These are phyloP conservation scores for Macrocybe gigantea DNA, from an alignment of 768 basidiomycete genomes.

Conservation along the genomic window DNA sequence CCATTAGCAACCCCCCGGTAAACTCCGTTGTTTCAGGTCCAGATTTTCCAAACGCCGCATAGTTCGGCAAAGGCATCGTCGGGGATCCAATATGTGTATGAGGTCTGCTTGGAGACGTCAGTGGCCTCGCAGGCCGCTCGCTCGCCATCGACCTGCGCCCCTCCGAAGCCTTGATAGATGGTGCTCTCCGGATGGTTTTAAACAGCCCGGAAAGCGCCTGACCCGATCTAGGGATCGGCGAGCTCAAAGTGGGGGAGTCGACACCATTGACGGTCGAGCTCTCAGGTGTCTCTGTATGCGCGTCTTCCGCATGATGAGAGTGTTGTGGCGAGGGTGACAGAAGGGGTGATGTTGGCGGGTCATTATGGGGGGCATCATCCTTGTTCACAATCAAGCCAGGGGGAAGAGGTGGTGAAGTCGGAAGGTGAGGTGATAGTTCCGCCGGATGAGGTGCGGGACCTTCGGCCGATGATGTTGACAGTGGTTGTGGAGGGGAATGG, in stretches of 20 bases:
- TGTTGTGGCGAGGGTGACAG: no score
- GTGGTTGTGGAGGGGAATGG: constrained; percentile 4
- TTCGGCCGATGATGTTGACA: constrained; percentile 6
- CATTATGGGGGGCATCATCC: no score
- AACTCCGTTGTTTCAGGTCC: not conserved
- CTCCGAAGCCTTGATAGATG: constrained; percentile 14
- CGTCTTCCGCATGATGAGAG: no score
- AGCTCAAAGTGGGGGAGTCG: not conserved
- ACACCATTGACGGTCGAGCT: constrained; percentile 10
- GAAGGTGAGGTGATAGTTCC: no score
- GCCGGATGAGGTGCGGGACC: no score
- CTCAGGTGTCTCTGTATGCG: not conserved
- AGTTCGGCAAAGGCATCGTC: not conserved
- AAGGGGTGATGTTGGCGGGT: no score
- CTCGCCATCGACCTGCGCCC: not conserved
- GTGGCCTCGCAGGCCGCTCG: constrained; percentile 1
- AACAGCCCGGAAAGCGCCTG: constrained; percentile 16
- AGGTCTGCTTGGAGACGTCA: constrained; percentile 4
- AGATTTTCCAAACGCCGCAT: not conserved
- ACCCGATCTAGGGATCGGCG: constrained; percentile 1
- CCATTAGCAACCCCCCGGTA: not conserved
- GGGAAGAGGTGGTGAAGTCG: no score
- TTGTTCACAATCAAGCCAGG: no score
- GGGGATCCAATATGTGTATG: constrained; percentile 5
- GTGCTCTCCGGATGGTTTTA: constrained; percentile 24